Conservation (phyloP, 2,329 filamentous ascomycete genomes). For the Fusarium veterinarium region DNA sequence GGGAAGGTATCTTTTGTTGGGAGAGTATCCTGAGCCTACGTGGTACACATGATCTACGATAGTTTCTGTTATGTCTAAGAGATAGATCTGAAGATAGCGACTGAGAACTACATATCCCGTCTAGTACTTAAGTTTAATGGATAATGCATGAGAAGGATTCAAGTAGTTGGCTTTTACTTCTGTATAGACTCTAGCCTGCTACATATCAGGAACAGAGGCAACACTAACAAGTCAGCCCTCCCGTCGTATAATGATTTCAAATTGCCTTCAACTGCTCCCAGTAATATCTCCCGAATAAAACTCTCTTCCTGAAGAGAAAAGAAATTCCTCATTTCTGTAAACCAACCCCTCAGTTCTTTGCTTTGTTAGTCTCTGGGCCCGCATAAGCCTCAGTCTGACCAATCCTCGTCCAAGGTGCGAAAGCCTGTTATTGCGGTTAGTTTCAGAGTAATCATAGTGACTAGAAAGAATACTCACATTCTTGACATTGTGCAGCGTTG, state of each 20-base stretch:
- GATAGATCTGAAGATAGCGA: rapidly evolving
- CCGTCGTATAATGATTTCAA: rapidly evolving
- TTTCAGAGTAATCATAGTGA: rapidly evolving
- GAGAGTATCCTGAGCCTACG: constrained; percentile 61
- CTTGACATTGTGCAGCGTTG: constrained; percentile 2
- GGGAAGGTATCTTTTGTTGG: constrained; percentile 66
- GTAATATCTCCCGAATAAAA: no score
- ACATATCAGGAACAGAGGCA: rapidly evolving
- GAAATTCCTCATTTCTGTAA: rapidly evolving
- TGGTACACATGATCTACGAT: constrained; percentile 3
- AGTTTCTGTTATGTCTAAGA: no score
- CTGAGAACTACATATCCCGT: rapidly evolving
- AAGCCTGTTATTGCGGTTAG: constrained; percentile 5
- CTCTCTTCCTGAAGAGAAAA: rapidly evolving
- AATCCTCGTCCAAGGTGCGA: constrained; percentile 27
- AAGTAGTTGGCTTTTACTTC: no score
- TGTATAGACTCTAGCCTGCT: no score
- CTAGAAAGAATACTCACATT: background rate
- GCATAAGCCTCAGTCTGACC: constrained; percentile 13
- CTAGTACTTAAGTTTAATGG: rapidly evolving
- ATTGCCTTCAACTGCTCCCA: no score
- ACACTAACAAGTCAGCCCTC: background rate
- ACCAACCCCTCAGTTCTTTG: background rate
- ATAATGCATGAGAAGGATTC: no score
- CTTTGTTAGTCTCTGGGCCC: constrained; percentile 21